Conservation (phyloP, 768 basidiomycete species). For the Russula vinacea region DNA sequence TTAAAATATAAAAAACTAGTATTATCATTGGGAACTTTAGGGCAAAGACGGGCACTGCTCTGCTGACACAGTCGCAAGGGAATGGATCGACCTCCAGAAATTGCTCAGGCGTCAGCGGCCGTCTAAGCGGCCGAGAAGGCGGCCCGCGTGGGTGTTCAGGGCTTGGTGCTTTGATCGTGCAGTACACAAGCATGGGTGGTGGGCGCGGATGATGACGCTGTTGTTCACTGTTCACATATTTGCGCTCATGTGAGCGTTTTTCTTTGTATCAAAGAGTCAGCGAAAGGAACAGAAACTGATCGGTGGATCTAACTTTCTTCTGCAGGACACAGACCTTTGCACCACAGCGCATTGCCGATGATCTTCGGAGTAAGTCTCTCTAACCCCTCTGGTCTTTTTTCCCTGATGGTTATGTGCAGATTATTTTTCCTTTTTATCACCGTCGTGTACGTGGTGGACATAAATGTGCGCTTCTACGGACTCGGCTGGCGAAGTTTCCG, state of each 20-base stretch:
- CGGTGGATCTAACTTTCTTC: neutral
- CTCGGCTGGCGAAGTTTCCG: slow-evolving; percentile 81
- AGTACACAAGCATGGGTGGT: slow-evolving; percentile 89
- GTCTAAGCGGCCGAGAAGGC: slow-evolving; percentile 68
- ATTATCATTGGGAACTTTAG: slow-evolving; percentile 96
- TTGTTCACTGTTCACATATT: slow-evolving; percentile 80
- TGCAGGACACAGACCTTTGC: slow-evolving; percentile 78
- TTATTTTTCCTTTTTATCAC: slow-evolving; percentile 73
- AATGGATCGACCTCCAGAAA: slow-evolving; percentile 93
- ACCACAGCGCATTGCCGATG: slow-evolving; percentile 47
- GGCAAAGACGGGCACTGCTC: slow-evolving; percentile 78
- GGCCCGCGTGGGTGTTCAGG: slow-evolving; percentile 54
- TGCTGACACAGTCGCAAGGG: slow-evolving; percentile 83
- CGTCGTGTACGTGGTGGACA: slow-evolving; percentile 71
- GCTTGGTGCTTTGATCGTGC: slow-evolving; percentile 93
- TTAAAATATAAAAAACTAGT: slow-evolving; percentile 43
- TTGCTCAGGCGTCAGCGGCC: slow-evolving; percentile 83
- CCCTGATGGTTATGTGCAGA: slow-evolving; percentile 44
- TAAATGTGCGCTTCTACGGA: slow-evolving; percentile 72
- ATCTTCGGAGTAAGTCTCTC: slow-evolving; percentile 53
- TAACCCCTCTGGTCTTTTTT: no score
- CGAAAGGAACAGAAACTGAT: neutral
- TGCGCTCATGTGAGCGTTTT: slow-evolving; percentile 64
- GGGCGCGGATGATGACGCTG: slow-evolving; percentile 75
- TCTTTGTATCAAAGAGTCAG: neutral